Conservation (phyloP, 2,329 filamentous ascomycete species). For the Mycosphaerella sp. region DNA sequence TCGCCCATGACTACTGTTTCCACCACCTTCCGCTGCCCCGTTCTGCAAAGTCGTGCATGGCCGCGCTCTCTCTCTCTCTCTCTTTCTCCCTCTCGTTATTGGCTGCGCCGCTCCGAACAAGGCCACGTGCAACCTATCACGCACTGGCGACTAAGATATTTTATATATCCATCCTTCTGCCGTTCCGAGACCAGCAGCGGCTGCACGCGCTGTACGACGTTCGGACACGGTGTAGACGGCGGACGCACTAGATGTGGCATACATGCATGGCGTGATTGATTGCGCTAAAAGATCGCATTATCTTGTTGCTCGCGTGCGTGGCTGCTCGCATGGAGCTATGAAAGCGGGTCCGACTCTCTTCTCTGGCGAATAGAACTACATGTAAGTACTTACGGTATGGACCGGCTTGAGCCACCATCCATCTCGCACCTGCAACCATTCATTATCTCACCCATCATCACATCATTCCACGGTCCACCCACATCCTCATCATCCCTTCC, state of each 20-base stretch:
- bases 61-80: too few species aligned
- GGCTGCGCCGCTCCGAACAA: background rate
- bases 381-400: background rate
- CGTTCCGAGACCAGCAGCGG: background rate
- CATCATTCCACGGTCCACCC: too few species aligned
- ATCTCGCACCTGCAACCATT: slow-evolving; percentile 3
- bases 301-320: background rate
- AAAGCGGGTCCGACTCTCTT: background rate
- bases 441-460: too few species aligned
- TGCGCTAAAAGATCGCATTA: background rate
- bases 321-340: background rate
- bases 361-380: background rate
- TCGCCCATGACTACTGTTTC: too few species aligned
- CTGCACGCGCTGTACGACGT: background rate
- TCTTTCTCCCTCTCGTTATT: too few species aligned
- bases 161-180: background rate
- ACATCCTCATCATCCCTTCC: slow-evolving; percentile 1
- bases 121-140: background rate
- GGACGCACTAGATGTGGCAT: too few species aligned
- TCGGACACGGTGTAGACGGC: background rate
- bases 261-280: background rate
- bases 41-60: background rate
- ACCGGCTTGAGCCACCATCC: too few species aligned
- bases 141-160: background rate
- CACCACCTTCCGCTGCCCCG: background rate